Base-by-base conservation (phyloP, 202 grass and related monocot genomes). In the Digitaria exilis region DNA sequence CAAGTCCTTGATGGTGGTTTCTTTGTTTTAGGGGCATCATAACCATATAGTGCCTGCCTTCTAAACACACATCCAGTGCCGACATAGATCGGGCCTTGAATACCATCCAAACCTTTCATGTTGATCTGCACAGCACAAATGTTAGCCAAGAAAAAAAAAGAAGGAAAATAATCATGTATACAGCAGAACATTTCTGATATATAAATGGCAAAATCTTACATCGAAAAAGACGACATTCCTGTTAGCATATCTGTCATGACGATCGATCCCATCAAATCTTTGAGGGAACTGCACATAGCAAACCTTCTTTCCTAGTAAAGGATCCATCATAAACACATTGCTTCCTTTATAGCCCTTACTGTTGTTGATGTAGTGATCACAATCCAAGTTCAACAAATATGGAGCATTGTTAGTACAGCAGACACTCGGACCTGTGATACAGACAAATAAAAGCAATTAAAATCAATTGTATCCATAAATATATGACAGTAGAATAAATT, bases 291-390 rank as follows among this genome's bases (percentile, higher is more conserved):
- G 94, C 70, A 97, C 94, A 63, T 92, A 97, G 79, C 94, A 97
- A 52, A 90, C 86, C 78, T 90, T 97, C 88, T 97, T 97, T 57
- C 88, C 92, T 12, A 94, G 81, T 78, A 97, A 84, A 60, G 95
- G 95, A 72, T 97, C 95, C 95, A 97, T 97, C 95, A 97, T 97
- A 97, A 97, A 73, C 95, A 97, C 95, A 97, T 97, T 78, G 92
- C 86, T 84, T 97, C 94, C 88, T 86, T 92, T 80, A 94, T 77
- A 79, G 95, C n/a, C 95, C 82, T 87, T 97, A 84, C 92, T 94
- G 82, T 97, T 97, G 84, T 97, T 97, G 77, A 97, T 85, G 62
- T 97, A 97, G 74, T 97, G 95, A 77, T 97, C 95, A 91, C 95
- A 97, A 91, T 97, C 95, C 83, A 97, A 90, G 80, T 97, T 97